Base-by-base conservation (phyloP, 2,329 filamentous ascomycete species). In the Talaromyces sp. region DNA sequence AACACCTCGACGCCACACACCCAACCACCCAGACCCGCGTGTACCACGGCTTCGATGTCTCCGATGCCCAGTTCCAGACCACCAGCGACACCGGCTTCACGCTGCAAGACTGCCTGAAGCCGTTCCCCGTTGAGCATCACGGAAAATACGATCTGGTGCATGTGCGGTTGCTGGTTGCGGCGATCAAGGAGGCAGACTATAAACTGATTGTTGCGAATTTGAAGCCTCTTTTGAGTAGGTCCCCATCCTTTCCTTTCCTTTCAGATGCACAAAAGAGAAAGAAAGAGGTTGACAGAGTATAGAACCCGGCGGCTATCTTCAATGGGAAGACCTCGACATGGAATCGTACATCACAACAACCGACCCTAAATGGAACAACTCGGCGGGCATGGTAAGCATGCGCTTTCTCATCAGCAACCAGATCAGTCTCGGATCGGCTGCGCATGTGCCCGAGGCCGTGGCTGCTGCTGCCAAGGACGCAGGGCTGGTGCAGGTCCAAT, bases 1-100 rank as follows among this genome's bases (percentile, higher is more conserved):
- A 55, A 4, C 51, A 63, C 4, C 58, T 62, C 5, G 49, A 55
- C 53, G n/a, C 33, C 19, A 19, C 51, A 53, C 49, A 61, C 17
- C 10, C 61, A 58, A 17, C 27, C 15, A 53, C 44, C 10, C 58
- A 27, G n/a, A 59, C 44, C 11, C 62, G 60, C 53, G 65, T 65
- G 28, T 65, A 68, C 13, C 68, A 71, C 19, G 71, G 70, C 36
- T 73, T 74, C 57, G 72, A 73, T 55, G 70, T 74, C 39, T 74
- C 72, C 13, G 33, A 64, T 2, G 63, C 63, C 4, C 73, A 74
- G 28, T 73, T 68, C 57, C 56, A 56, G 2, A n/a, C 47, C 32
- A 68, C 69, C 25, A 53, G 61, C 8, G 19, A 55, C 47, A 59
- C 69, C 28, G 27, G 54, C 1, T 66, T 68, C 27, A 64, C 65